Evolutionary conservation across 2,329 filamentous ascomycete genomes (phyloP).

Genomic region (Neospermospora avenae): DNA sequence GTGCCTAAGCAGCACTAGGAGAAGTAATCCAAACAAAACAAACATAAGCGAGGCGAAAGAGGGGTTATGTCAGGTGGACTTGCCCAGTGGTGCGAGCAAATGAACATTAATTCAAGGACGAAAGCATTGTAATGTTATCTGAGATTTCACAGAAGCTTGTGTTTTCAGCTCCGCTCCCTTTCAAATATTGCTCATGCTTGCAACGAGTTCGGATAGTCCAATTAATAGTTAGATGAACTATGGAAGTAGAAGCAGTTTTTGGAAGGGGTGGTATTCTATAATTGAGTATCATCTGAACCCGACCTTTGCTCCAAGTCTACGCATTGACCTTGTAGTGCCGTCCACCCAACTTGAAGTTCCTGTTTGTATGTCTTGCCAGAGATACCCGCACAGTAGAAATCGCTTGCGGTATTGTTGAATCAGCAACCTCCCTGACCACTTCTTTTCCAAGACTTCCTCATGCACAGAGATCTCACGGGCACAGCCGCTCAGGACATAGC

Average conservation of each 20-base stretch:
- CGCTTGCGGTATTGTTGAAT: background rate
- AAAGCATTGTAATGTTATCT: too few species aligned
- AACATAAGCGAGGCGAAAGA: too few species aligned
- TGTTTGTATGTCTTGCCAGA: background rate
- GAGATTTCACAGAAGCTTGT: too few species aligned
- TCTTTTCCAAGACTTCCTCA: conserved; percentile 2
- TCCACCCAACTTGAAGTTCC: background rate
- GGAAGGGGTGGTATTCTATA: background rate
- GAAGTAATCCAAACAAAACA: too few species aligned
- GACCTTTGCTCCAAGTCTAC: background rate
- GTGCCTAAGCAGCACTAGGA: too few species aligned
- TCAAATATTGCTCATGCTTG: too few species aligned
- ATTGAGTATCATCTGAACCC: background rate
- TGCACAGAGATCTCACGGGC: background rate
- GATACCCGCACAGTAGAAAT: background rate
- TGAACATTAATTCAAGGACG: too few species aligned
- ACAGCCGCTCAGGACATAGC: background rate
- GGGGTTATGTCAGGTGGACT: too few species aligned
- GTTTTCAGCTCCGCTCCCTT: too few species aligned
- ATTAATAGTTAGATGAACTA: too few species aligned
- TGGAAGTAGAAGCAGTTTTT: background rate
- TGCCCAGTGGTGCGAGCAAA: too few species aligned
- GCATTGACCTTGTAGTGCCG: background rate
- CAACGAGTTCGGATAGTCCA: too few species aligned
- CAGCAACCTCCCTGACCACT: conserved; percentile 2